Percentiles rank a stretch among this genome's conserved stretches.
Conservation (phyloP, 2,329 filamentous ascomycete genomes). For the Xylariaceae sp. region DNA sequence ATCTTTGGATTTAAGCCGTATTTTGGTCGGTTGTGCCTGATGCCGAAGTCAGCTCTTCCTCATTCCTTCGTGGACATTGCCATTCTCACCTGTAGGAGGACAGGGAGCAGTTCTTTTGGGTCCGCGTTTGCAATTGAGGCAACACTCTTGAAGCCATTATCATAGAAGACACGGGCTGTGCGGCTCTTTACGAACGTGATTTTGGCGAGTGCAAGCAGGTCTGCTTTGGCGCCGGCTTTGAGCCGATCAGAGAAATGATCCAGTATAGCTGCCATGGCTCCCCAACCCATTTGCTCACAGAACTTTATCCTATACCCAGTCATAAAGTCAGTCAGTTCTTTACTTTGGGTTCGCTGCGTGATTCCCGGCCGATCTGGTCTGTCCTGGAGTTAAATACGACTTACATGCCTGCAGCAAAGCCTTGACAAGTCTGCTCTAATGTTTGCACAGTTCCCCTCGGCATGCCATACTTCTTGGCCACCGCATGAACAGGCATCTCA, state of each 20-base stretch:
- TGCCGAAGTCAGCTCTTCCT: constrained; percentile 9
- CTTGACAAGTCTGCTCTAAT: constrained; percentile 71
- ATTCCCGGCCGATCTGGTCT: too few species aligned
- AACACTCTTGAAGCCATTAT: constrained; percentile 70
- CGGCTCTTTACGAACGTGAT: constrained; percentile 75
- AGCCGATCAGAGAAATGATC: constrained; percentile 75
- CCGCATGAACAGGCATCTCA: constrained; percentile 67
- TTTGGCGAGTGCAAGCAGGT: constrained; percentile 67
- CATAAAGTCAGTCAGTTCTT: too few species aligned
- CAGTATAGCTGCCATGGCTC: constrained; percentile 66
- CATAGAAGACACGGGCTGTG: constrained; percentile 71
- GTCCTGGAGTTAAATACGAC: too few species aligned
- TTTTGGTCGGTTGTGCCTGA: constrained; percentile 66
- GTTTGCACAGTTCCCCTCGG: constrained; percentile 70
- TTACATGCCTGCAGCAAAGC: constrained; percentile 70
- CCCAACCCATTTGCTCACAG: constrained; percentile 74
- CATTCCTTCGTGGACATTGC: neutral
- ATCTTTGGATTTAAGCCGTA: constrained; percentile 53
- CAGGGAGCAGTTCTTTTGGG: constrained; percentile 63
- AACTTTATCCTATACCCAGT: constrained; percentile 56
- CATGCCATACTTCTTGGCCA: constrained; percentile 68
- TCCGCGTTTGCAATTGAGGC: constrained; percentile 68
- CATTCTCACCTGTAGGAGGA: constrained; percentile 64
- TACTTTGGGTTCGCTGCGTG: too few species aligned
- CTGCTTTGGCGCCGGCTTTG: constrained; percentile 67